A percentile compares a stretch with the other conserved stretches of the same genome.
Conservation (phyloP, 306 rosid genomes). For the Vigna radiata region DNA sequence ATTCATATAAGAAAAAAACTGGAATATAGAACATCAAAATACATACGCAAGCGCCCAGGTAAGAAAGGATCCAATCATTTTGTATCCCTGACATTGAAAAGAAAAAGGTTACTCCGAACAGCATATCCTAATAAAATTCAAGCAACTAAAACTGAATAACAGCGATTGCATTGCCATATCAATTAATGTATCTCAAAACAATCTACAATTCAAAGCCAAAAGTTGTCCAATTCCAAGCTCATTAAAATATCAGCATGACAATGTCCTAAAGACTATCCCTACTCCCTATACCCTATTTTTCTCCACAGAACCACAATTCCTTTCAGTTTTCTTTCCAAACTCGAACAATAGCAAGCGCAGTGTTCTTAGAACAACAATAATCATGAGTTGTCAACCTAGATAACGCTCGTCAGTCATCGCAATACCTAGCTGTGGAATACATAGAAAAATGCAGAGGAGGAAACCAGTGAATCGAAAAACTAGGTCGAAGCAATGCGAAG, state of each 20-base stretch:
- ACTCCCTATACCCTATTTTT: neutral
- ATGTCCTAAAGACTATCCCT: neutral
- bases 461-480: neutral
- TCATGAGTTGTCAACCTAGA: neutral
- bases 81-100: slow-evolving; percentile 60
- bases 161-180: neutral
- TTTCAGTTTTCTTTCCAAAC: slow-evolving; percentile 11
- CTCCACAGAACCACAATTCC: slow-evolving; percentile 24
- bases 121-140: neutral
- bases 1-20: slow-evolving; percentile 10
- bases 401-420: neutral
- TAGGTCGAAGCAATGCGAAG: slow-evolving; percentile 37
- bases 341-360: neutral
- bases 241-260: neutral
- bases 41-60: slow-evolving; percentile 94
- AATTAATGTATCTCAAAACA: slow-evolving; percentile 3
- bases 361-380: neutral
- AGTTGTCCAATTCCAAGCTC: neutral
- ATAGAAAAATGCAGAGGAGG: neutral
- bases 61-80: slow-evolving; percentile 92
- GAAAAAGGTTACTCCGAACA: slow-evolving; percentile 46
- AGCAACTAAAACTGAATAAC: slow-evolving; percentile 35
- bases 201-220: neutral
- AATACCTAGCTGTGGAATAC: neutral
- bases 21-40: neutral